A percentile compares a stretch with the other conserved stretches of the same genome.
These are phyloP conservation scores for Sclerotinia spermophila DNA, from an alignment of 2,329 filamentous ascomycete species.

Conservation along the genomic window DNA sequence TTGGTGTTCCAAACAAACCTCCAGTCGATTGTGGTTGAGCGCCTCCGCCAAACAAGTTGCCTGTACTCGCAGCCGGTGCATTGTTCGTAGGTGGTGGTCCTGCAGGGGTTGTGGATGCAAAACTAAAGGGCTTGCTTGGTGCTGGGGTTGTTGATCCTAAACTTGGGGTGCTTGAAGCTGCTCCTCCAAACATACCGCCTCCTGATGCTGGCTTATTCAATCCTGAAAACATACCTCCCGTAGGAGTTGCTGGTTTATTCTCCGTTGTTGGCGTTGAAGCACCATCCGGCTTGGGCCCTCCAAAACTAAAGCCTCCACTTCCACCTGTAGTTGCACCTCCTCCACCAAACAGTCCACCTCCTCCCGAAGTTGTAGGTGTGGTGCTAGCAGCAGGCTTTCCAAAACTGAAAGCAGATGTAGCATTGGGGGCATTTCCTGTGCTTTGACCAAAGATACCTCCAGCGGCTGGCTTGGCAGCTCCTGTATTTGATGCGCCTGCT, in stretches of 20 bases:
- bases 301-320: conserved; percentile 22
- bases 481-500: conserved; percentile 1
- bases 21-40: conserved; percentile 12
- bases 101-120: conserved; percentile 33
- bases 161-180: conserved; percentile 30
- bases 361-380: conserved; percentile 8
- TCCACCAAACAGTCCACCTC: conserved; percentile 14
- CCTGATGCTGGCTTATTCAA: conserved; percentile 19
- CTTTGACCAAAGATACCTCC: conserved; percentile 30
- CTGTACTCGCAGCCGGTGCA: conserved; percentile 20
- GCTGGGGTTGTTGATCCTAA: conserved; percentile 19
- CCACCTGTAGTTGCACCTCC: conserved; percentile 19
- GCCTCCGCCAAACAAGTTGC: conserved; percentile 24
- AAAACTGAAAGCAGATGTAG: conserved; percentile 16
- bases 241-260: conserved; percentile 21
- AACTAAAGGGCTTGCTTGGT: conserved; percentile 27
- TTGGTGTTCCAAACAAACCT: conserved; percentile 15
- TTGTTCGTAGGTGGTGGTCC: conserved; percentile 35
- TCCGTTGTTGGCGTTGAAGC: conserved; percentile 23
- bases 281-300: conserved; percentile 18
- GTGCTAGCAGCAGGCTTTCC: conserved; percentile 16
- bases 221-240: conserved; percentile 9
- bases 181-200: conserved; percentile 20
- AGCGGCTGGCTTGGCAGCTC: conserved; percentile 21
- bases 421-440: conserved; percentile 34